Evolutionary conservation across 2,329 filamentous ascomycete species (phyloP), one percentile per base, ranked within the genome.

Genomic region (Cladophialophora yegresii): DNA sequence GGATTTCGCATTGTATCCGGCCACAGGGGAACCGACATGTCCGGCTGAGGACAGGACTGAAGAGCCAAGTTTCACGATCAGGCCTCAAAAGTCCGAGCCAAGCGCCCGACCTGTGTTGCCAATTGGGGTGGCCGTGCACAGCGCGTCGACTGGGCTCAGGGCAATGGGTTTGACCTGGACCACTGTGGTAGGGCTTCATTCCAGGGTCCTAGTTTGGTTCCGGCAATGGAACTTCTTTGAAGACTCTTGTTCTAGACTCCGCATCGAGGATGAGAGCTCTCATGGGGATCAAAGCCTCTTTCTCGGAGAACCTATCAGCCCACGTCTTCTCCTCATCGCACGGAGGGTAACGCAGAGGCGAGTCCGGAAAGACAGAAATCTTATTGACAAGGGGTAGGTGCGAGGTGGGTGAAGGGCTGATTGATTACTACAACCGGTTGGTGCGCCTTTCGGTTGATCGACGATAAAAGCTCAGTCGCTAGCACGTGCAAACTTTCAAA

Each of bases 91-190:
- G n/a, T 54, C 51, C 16, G 51, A 54, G 23, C 50, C 51, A 12
- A 54, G 23, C 32, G 50, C 57, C 16, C 64, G 63, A 30, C 64
- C 60, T 43, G 61, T 54, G 5, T 33, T 8, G 28, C 51, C 61
- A 28, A 66, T 54, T 32, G 64, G 61, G 22, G 60, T 23, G 20
- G 49, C 26, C 4, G 54, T 47, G 45, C 51, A 58, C 13, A 58
- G 45, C 16, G 53, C 36, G 20, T 72, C 71, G 40, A 72, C 63
- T 1, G 71, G 68, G 45, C 69, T 69, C 56, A 70, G 59, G 50
- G 70, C 71, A 28, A 70, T 59, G 5, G 71, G 67, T 30, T 61
- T 67, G 51, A 69, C 68, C 10, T 58, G 59, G 43, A 71, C 2
- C n/a, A n/a, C n/a, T n/a, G n/a, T n/a, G n/a, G n/a, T 5, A 63